Evolutionary conservation across 352 stramenopile species (phyloP).

Genomic region (Blastocystis sp.): DNA sequence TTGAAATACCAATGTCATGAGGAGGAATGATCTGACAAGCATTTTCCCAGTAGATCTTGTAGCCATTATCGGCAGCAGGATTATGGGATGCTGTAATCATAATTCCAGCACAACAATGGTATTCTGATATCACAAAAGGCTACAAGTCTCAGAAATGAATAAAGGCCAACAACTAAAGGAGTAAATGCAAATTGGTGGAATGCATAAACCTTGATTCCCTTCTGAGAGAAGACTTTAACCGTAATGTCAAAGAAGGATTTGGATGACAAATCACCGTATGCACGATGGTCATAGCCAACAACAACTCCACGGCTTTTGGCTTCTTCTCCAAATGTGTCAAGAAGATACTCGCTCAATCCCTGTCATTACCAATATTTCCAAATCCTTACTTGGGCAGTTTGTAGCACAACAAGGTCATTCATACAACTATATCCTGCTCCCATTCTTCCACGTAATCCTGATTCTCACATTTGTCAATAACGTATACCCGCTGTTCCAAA

Average conservation of each 20-base stretch:
- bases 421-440: slow-evolving; percentile 77
- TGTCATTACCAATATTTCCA: not conserved
- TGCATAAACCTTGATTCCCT: slow-evolving; percentile 45
- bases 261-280: slow-evolving; percentile 74
- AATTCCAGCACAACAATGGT: slow-evolving; percentile 70
- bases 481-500: slow-evolving; percentile 78
- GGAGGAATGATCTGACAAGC: slow-evolving; percentile 92
- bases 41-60: slow-evolving; percentile 90
- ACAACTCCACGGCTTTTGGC: slow-evolving; percentile 75
- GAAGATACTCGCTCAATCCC: slow-evolving; percentile 79
- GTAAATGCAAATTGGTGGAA: slow-evolving; percentile 53
- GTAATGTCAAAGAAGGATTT: slow-evolving; percentile 70
- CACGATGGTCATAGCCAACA: slow-evolving; percentile 80
- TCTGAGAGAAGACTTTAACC: slow-evolving; percentile 64
- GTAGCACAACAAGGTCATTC: slow-evolving; percentile 83
- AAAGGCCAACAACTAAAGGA: slow-evolving; percentile 12
- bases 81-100: slow-evolving; percentile 95
- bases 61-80: slow-evolving; percentile 91
- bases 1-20: slow-evolving; percentile 84
- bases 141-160: slow-evolving; percentile 61
- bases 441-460: slow-evolving; percentile 76
- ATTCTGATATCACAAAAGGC: slow-evolving; percentile 71
- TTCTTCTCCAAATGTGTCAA: slow-evolving; percentile 71
- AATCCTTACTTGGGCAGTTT: slow-evolving; percentile 73
- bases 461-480: slow-evolving; percentile 20